These are phyloP conservation scores for Catharanthus roseus DNA, from an alignment of 257 asterid species.

Conservation along the genomic window DNA sequence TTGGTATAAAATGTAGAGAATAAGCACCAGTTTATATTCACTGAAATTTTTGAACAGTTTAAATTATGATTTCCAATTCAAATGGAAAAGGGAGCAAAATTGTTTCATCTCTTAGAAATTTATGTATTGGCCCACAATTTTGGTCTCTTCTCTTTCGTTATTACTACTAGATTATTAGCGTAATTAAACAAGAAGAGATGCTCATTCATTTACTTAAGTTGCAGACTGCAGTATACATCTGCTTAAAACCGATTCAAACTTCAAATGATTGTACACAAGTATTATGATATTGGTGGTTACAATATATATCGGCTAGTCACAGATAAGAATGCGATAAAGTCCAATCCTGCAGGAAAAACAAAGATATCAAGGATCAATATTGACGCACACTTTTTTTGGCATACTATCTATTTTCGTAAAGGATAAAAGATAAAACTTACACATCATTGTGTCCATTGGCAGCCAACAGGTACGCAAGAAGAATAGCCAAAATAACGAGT, in stretches of 20 bases:
- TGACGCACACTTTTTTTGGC: neutral
- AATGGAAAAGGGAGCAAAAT: no score
- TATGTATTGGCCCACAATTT: no score
- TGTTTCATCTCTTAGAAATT: no score
- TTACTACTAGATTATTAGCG: neutral
- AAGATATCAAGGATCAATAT: neutral
- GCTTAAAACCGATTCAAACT: neutral
- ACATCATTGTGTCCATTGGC: constrained; percentile 32
- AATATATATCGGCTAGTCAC: constrained; percentile 5
- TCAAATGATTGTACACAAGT: neutral
- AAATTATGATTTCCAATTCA: no score
- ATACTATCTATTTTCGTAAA: neutral
- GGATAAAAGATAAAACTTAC: constrained; percentile 33
- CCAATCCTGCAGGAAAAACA: constrained; percentile 3
- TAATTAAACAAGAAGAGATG: constrained; percentile 4
- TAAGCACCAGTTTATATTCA: no score
- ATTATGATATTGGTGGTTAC: neutral
- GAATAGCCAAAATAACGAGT: constrained; percentile 53
- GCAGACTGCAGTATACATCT: neutral
- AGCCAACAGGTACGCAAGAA: constrained; percentile 43
- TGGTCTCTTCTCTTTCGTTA: neutral
- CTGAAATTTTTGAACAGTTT: no score
- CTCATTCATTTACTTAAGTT: neutral
- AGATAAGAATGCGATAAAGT: neutral
- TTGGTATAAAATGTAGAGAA: no score